Evolutionary conservation across 176 grass and related monocot genomes (phyloP), one percentile per base, ranked within the genome.

Genomic region (Cenchrus purpureus): DNA sequence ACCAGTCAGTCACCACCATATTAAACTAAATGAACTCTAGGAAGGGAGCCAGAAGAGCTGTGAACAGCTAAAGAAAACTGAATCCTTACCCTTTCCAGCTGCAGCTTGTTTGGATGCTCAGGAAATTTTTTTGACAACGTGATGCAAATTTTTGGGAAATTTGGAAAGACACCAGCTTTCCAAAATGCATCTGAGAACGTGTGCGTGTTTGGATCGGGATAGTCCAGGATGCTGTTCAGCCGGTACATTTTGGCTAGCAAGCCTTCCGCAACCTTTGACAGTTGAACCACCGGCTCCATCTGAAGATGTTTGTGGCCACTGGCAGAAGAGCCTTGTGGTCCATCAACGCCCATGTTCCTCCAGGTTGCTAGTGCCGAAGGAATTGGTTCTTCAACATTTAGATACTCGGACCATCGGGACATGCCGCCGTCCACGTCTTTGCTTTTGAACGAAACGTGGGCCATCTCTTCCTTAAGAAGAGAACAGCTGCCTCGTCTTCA

Each of bases 61-160:
- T 13, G 0, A 45, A 1, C 4, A 77, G 10, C 76, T 69, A 1
- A 82, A 82, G 14, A 83, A 43, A 57, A 59, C 8, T 5, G 19
- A 82, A 81, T 46, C 58, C 81, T 92, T 79, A 93, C 97, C 43
- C 77, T 90, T 61, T 99, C 97, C 63, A 99, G 86, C 79, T 99
- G 97, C 84, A 99, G 82, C 81, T 91, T 99, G 91, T 91, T 94
- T 3, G 93, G 97, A 84, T 99, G 93, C 84, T 99, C 97, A 11
- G 97, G 93, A 52, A 99, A 96, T 72, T 99, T 99, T 86, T 95
- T 99, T 4, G 97, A 99, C 62, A 99, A 51, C 12, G 92, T 83
- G 31, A 86, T 71, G 58, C 97, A 99, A 22, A 99, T 88, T 84
- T 93, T 96, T 1, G 97, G 97, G 50, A 96, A 91, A 81, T 99